phyloP scores from a whole-genome alignment of 73 alveolate genomes.

The Durusdinium trenchii region DNA sequence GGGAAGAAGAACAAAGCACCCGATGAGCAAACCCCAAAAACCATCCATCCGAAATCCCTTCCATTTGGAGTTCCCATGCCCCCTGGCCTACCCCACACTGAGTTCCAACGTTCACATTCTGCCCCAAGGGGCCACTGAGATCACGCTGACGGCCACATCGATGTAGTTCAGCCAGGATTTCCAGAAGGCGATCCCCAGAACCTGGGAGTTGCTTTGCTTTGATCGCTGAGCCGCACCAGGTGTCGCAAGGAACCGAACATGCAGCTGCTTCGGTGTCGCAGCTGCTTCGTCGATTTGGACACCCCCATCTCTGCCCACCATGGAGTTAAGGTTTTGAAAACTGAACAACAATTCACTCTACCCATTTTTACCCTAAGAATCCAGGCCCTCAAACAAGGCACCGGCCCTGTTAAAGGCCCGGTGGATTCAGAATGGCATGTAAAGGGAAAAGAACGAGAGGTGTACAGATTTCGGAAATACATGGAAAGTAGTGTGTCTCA shows the following conservation, averaged over 20 bases:
- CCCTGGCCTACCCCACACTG: neutral
- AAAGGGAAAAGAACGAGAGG: too few species aligned
- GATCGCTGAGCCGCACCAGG: neutral
- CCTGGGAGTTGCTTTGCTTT: neutral
- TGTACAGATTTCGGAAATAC: neutral
- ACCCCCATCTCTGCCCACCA: neutral
- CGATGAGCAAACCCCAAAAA: neutral
- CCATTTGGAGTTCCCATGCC: neutral
- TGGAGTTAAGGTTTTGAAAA: too few species aligned
- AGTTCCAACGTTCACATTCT: neutral
- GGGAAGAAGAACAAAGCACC: neutral
- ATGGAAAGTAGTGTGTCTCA: too few species aligned
- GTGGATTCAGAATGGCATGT: too few species aligned
- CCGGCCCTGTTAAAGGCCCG: too few species aligned
- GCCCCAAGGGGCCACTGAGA: slow-evolving; percentile 3
- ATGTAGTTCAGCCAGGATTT: slow-evolving; percentile 58
- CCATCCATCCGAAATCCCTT: neutral
- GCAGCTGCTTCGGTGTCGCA: too few species aligned
- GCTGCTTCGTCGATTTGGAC: neutral
- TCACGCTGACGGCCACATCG: slow-evolving; percentile 44
- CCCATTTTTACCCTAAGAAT: too few species aligned
- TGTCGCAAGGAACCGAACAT: too few species aligned
- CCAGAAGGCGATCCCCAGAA: slow-evolving; percentile 59
- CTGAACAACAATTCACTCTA: too few species aligned
- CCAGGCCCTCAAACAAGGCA: too few species aligned